These are phyloP conservation scores for Herpetomonas tarakana DNA, from an alignment of 208 protist species.

Conservation along the genomic window DNA sequence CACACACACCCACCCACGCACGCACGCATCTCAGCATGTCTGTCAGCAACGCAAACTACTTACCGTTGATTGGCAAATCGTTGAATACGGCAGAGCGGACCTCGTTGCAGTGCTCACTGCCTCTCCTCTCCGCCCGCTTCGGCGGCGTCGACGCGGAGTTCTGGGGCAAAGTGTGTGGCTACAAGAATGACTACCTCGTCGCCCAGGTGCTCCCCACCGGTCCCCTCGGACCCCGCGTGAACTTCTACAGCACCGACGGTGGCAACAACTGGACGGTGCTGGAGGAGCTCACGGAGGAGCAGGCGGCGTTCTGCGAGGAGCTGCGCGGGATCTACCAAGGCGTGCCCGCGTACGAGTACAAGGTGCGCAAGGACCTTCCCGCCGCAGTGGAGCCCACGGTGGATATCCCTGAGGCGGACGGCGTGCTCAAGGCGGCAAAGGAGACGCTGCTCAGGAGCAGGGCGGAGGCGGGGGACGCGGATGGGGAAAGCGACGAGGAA, in stretches of 20 bases:
- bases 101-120: constrained; percentile 76
- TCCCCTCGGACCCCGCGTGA: constrained; percentile 54
- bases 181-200: constrained; percentile 73
- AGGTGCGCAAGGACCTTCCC: constrained; percentile 76
- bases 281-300: constrained; percentile 51
- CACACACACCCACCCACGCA: too few relatives aligned
- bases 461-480: constrained; percentile 19
- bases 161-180: constrained; percentile 80
- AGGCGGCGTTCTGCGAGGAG: constrained; percentile 76
- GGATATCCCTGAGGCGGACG: constrained; percentile 40
- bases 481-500: constrained; percentile 51
- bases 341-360: constrained; percentile 79
- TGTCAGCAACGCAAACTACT: constrained; percentile 46
- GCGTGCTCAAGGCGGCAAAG: constrained; percentile 33
- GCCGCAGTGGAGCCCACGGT: constrained; percentile 59
- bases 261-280: constrained; percentile 74
- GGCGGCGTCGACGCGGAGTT: constrained; percentile 47
- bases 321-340: constrained; percentile 84
- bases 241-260: constrained; percentile 82
- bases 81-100: constrained; percentile 67
- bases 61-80: constrained; percentile 48
- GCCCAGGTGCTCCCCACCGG: constrained; percentile 52
- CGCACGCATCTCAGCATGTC: too few relatives aligned
- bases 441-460: constrained; percentile 39
- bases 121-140: constrained; percentile 59